Conservation (phyloP, 1,284 basidiomycete genomes). For the Ganoderma lucidum region DNA sequence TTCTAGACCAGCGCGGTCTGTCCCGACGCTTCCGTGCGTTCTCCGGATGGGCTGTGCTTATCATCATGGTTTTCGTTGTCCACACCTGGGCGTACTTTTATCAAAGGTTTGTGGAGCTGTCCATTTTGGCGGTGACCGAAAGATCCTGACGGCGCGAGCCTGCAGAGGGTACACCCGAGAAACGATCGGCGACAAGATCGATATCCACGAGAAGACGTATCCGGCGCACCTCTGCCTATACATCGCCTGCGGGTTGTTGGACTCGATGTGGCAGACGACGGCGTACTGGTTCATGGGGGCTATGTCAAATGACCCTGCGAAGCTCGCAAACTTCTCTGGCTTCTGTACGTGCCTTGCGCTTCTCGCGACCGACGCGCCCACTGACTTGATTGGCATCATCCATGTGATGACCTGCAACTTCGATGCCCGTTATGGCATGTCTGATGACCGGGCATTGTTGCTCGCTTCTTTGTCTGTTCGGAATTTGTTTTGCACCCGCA, state of each 20-base stretch:
- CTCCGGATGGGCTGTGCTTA: conserved; percentile 63
- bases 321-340: conserved; percentile 56
- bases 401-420: conserved; percentile 18
- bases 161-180: conserved; percentile 67
- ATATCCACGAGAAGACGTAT: conserved; percentile 62
- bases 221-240: conserved; percentile 63
- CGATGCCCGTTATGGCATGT: conserved; percentile 1
- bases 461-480: not conserved
- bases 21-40: conserved; percentile 70
- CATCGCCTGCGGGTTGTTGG: conserved; percentile 60
- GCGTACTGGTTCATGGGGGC: conserved; percentile 65
- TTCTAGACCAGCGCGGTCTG: conserved; percentile 65
- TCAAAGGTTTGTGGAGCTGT: conserved; percentile 56
- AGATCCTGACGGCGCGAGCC: not conserved
- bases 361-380: conserved; percentile 3
- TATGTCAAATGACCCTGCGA: conserved; percentile 55
- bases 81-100: conserved; percentile 78
- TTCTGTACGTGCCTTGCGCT: conserved; percentile 47
- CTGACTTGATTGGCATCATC: conserved; percentile 4
- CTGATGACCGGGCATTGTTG: not conserved
- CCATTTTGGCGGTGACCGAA: conserved; percentile 7
- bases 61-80: conserved; percentile 67
- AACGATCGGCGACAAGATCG: conserved; percentile 55
- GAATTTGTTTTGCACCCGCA: conserved; percentile 25
- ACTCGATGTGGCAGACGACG: conserved; percentile 68